A percentile compares a stretch with the other conserved stretches of the same genome.
Conservation (phyloP, 331 rosid species). For the Malus hybrid region DNA sequence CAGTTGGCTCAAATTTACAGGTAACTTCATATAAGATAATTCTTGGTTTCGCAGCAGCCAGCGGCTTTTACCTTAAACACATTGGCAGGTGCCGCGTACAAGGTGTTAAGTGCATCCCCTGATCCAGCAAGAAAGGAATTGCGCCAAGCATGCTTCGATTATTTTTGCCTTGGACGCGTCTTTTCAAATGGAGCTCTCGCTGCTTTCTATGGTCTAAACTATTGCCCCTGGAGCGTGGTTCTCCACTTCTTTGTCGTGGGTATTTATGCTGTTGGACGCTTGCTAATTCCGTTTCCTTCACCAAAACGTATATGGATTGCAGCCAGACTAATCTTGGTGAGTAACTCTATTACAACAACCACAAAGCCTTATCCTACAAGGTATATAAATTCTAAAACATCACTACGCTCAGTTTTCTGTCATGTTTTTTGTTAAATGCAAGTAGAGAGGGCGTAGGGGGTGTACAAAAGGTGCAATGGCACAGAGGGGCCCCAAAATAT, state of each 20-base stretch:
- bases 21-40: neutral
- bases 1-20: neutral
- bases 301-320: neutral
- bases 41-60: conserved; percentile 1
- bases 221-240: conserved; percentile 2
- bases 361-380: too few relatives aligned
- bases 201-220: conserved; percentile 8
- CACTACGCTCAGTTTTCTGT: too few relatives aligned
- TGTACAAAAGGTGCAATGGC: too few relatives aligned
- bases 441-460: too few relatives aligned
- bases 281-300: conserved; percentile 24
- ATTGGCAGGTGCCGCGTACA: conserved; percentile 7
- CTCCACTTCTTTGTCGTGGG: conserved; percentile 12
- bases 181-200: conserved; percentile 8
- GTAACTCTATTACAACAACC: neutral
- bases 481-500: too few relatives aligned
- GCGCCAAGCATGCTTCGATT: conserved; percentile 15
- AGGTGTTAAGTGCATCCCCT: conserved; percentile 8
- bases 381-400: too few relatives aligned
- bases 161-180: conserved; percentile 19
- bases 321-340: conserved; percentile 4
- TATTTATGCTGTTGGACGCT: conserved; percentile 5
- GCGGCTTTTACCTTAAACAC: conserved; percentile 17
- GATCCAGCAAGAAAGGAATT: conserved; percentile 12
- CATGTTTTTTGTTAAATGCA: too few relatives aligned